phyloP scores from a whole-genome alignment of 2,329 filamentous ascomycete species.

The Penicillium sp. region DNA sequence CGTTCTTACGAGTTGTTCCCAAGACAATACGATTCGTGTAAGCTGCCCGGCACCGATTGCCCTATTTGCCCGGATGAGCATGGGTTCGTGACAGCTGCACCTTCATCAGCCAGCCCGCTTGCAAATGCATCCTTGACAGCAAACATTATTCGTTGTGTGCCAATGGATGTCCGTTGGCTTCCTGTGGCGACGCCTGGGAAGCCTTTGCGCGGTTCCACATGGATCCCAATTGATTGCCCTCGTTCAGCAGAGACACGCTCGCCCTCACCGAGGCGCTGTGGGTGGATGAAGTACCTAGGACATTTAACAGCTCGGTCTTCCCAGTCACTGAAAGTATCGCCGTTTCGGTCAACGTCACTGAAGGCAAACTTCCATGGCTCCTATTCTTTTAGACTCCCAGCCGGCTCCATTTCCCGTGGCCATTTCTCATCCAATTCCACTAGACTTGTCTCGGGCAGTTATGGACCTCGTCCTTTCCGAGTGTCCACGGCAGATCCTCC shows the following conservation, averaged over 20 bases:
- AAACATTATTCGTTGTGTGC: not conserved
- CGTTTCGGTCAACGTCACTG: not conserved
- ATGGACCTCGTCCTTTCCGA: not conserved
- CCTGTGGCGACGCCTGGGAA: not conserved
- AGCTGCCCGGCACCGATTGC: not conserved
- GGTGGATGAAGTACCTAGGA: not conserved
- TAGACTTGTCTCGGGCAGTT: not conserved
- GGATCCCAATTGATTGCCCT: not conserved
- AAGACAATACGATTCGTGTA: not conserved
- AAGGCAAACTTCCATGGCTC: constrained; percentile 7
- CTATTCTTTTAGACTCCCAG: constrained; percentile 5
- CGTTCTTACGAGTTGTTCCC: not conserved
- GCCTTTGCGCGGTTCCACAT: not conserved
- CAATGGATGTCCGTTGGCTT: not conserved
- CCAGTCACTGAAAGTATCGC: not conserved
- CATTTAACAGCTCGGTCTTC: not conserved
- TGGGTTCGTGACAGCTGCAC: not conserved
- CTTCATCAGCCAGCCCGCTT: constrained; percentile 11
- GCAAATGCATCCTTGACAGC: constrained; percentile 1
- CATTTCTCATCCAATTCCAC: not conserved
- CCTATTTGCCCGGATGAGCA: not conserved
- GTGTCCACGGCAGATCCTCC: not conserved
- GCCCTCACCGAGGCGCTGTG: not conserved
- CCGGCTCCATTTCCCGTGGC: not conserved
- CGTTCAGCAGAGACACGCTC: not conserved